Base-by-base conservation (phyloP, 345 rosid species). In the Acer yangbiense region DNA sequence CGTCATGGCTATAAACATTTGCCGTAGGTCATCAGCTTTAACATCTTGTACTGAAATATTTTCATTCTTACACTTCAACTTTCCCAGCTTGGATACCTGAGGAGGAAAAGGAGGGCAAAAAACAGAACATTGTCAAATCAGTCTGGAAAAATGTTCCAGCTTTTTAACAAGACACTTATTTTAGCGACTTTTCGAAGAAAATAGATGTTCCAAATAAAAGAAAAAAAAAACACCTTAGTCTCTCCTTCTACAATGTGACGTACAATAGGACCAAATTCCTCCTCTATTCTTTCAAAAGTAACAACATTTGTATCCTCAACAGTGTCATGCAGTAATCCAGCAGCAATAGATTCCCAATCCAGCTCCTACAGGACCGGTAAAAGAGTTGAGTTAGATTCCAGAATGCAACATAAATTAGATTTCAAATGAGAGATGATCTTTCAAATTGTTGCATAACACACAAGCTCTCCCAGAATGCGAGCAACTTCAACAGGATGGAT, bases 401-500 rank as follows among this genome's bases (percentile, higher is more conserved):
- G 18, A 68, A 67, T 76, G 71, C 75, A 83, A 41, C 48, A 71
- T 65, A 72, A 73, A 32, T 20, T 66, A 55, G 60, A 69, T 43
- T 52, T 6, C 16, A 80, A 63, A 76, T 41, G 52, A 77, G 10
- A 35, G 25, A 58, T 83, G 61, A 64, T 32, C 73, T 57, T 68
- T 73, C 32, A 41, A 57, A 72, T 61, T 69, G 76, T 41, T 44
- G 66, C 68, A 63, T 20, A 78, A 86, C 98, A 89, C 86, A 96
- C 99, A 86, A 92, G 97, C 86, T 96, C 97, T 80, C 99, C 99
- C 61, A 96, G 90, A 83, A 96, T 96, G 41, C 88, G 89, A 68
- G 99, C 99, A 84, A 96, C 99, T 87, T 92, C 99, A 78, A 96
- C 97, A 1, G 99, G 99, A 89, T 96, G 98, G 85, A 92, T 87